A percentile compares a stretch with the other conserved stretches of the same genome.
These are phyloP conservation scores for Bretschneidera sinensis DNA, from an alignment of 345 rosid species.

Conservation along the genomic window DNA sequence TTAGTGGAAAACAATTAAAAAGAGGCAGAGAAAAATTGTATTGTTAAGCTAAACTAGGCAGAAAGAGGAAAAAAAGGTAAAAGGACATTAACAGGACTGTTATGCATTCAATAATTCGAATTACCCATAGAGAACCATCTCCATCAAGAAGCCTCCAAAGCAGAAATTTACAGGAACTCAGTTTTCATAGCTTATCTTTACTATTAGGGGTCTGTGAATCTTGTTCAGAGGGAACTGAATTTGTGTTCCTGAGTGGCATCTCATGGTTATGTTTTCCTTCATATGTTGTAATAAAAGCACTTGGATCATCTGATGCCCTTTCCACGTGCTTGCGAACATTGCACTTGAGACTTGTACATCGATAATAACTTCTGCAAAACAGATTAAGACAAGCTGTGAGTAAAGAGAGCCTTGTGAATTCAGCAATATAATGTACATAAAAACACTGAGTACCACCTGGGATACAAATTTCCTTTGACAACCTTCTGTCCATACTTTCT, in stretches of 20 bases:
- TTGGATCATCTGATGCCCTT: conserved; percentile 84
- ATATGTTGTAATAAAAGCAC: conserved; percentile 82
- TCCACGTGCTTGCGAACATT: conserved; percentile 91
- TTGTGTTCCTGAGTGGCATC: conserved; percentile 44
- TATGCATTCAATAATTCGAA: no score
- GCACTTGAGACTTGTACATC: conserved; percentile 80
- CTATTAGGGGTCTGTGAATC: conserved; percentile 28
- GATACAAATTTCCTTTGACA: conserved; percentile 94
- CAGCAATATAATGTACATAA: no score
- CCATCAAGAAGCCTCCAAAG: not conserved
- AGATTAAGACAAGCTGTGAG: conserved; percentile 10
- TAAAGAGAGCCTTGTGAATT: no score
- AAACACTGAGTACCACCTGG: conserved; percentile 47
- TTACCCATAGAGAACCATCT: not conserved
- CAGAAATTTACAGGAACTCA: not conserved
- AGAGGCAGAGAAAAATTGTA: no score
- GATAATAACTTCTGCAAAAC: conserved; percentile 76
- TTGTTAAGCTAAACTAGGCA: no score
- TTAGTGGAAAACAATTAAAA: no score
- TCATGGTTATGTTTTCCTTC: conserved; percentile 95
- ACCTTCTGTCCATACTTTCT: conserved; percentile 97
- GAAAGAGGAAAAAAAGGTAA: no score
- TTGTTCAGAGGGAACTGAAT: conserved; percentile 16
- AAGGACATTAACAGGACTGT: no score
- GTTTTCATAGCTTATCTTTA: conserved; percentile 29